phyloP scores from a whole-genome alignment of 441 rosid species.

The Erysimum cheiri region DNA sequence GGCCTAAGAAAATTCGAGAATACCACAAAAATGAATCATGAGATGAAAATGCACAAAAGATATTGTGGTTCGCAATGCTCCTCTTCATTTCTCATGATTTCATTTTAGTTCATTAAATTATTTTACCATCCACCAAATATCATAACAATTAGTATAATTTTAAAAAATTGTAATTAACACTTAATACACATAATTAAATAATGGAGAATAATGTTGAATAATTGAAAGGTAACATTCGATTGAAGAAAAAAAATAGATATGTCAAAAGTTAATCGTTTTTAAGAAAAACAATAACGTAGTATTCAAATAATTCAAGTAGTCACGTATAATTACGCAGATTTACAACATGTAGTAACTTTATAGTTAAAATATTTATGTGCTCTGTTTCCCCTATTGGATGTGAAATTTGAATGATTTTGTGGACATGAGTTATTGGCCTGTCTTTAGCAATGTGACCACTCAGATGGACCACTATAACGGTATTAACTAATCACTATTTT shows the following conservation, averaged over 20 bases:
- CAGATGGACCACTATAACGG: conserved; percentile 44
- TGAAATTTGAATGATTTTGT: conserved; percentile 6
- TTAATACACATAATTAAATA: neutral
- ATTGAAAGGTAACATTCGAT: neutral
- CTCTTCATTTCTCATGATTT: too few relatives aligned
- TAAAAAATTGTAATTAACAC: too few relatives aligned
- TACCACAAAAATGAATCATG: too few relatives aligned
- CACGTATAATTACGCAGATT: neutral
- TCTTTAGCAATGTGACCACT: conserved; percentile 27
- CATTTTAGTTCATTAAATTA: too few relatives aligned
- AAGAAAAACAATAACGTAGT: neutral
- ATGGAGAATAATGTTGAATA: neutral
- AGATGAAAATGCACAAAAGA: too few relatives aligned
- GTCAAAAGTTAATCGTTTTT: neutral
- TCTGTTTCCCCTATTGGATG: neutral
- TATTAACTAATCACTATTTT: conserved; percentile 35
- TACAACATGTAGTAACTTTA: neutral
- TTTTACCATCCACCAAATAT: too few relatives aligned
- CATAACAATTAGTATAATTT: too few relatives aligned
- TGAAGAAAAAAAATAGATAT: neutral
- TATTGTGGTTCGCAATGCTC: too few relatives aligned
- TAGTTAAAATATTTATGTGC: neutral
- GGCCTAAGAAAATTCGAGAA: too few relatives aligned
- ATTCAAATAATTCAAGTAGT: neutral
- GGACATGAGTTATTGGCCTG: conserved; percentile 32